Conservation (phyloP, 2,329 filamentous ascomycete genomes). For the Xylaria multiplex region DNA sequence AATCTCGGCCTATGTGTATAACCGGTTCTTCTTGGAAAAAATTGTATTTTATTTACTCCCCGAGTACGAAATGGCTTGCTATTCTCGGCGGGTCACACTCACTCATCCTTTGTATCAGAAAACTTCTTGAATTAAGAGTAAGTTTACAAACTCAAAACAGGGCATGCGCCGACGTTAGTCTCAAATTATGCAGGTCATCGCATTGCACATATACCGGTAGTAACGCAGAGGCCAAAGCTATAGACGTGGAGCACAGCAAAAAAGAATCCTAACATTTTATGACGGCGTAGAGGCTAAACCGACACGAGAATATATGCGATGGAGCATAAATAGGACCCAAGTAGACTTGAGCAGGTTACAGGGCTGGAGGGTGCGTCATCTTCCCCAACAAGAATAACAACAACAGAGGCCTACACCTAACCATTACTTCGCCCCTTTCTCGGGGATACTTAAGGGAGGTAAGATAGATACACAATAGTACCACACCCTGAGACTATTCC, state of each 20-base stretch:
- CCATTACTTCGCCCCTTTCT: slow-evolving; percentile 21
- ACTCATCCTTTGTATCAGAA: too few species aligned
- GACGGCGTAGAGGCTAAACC: slow-evolving; percentile 27
- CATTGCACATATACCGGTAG: neutral
- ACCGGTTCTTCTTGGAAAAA: too few species aligned
- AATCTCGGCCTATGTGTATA: too few species aligned
- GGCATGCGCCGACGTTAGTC: slow-evolving; percentile 4
- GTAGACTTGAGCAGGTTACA: slow-evolving; percentile 10
- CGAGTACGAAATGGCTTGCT: too few species aligned
- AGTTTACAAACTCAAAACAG: too few species aligned
- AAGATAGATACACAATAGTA: slow-evolving; percentile 30
- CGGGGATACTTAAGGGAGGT: slow-evolving; percentile 10
- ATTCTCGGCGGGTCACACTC: too few species aligned
- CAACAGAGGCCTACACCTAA: slow-evolving; percentile 20
- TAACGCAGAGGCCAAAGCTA: neutral
- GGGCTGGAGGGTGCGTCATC: slow-evolving; percentile 28
- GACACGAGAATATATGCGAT: slow-evolving; percentile 38
- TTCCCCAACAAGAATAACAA: slow-evolving; percentile 14
- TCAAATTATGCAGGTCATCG: neutral
- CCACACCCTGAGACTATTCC: slow-evolving; percentile 21
- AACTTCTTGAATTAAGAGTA: too few species aligned
- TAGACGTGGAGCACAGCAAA: slow-evolving; percentile 13
- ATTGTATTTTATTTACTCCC: too few species aligned
- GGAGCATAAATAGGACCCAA: slow-evolving; percentile 25
- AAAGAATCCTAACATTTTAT: slow-evolving; percentile 41